Conservation (phyloP, 805 yeast genomes). For the Candida maltosa region DNA sequence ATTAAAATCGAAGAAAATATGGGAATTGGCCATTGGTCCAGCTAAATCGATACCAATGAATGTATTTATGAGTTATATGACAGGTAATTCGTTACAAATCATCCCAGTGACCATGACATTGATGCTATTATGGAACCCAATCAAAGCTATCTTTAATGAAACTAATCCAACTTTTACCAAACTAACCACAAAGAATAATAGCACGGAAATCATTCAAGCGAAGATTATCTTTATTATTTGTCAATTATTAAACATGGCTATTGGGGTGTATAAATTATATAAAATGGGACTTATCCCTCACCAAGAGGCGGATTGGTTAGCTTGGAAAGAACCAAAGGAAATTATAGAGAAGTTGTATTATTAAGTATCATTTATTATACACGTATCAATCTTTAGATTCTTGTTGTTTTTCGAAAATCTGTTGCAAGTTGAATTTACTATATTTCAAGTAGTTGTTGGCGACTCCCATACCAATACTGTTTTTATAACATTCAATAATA, state of each 20-base stretch:
- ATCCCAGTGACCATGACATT: constrained; percentile 89
- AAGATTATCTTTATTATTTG: constrained; percentile 30
- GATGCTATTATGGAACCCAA: constrained; percentile 75
- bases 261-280: constrained; percentile 83
- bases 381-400: neutral
- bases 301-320: constrained; percentile 84
- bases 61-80: constrained; percentile 84
- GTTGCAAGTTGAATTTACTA: constrained; percentile 77
- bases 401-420: constrained; percentile 54
- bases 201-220: constrained; percentile 23
- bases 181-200: constrained; percentile 37
- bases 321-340: constrained; percentile 61
- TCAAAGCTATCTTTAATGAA: constrained; percentile 61
- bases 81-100: constrained; percentile 85
- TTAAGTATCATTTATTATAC: neutral
- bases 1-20: constrained; percentile 62
- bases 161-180: constrained; percentile 55
- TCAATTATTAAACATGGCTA: constrained; percentile 54
- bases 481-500: constrained; percentile 84
- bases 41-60: constrained; percentile 88
- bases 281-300: constrained; percentile 90
- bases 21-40: constrained; percentile 83
- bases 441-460: constrained; percentile 61
- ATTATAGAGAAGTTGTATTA: constrained; percentile 13
- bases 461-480: constrained; percentile 83